Evolutionary conservation across 2,329 filamentous ascomycete species (phyloP).

Genomic region (Fusarium floridanum): DNA sequence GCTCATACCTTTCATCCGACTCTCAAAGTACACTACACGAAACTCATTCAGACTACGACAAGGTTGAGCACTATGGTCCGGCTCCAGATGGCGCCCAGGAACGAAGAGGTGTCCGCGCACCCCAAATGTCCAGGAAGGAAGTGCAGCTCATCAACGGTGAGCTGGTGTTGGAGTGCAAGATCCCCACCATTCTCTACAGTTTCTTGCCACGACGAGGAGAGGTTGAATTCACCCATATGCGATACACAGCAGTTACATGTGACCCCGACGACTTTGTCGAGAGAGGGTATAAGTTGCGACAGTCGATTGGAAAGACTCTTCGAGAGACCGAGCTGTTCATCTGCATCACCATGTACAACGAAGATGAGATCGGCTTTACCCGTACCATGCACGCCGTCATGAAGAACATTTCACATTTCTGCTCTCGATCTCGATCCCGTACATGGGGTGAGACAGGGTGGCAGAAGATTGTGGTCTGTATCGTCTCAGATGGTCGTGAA

Average conservation of each 20-base stretch:
- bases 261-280: slow-evolving; percentile 94
- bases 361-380: slow-evolving; percentile 96
- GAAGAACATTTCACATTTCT: slow-evolving; percentile 98
- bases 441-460: slow-evolving; percentile 98
- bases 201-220: slow-evolving; percentile 94
- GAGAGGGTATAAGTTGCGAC: slow-evolving; percentile 90
- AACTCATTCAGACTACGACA: slow-evolving; percentile 57
- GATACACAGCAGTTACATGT: slow-evolving; percentile 98
- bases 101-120: slow-evolving; percentile 85
- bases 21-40: slow-evolving; percentile 70
- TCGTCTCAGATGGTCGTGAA: slow-evolving; percentile 93
- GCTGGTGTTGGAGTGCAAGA: slow-evolving; percentile 98
- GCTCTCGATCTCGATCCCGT: slow-evolving; percentile 88
- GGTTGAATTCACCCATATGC: slow-evolving; percentile 98
- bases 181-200: slow-evolving; percentile 97
- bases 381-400: slow-evolving; percentile 99
- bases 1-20: slow-evolving; percentile 66
- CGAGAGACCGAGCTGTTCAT: slow-evolving; percentile 97
- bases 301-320: slow-evolving; percentile 85
- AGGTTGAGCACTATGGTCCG: slow-evolving; percentile 86
- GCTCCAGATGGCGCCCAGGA: slow-evolving; percentile 90
- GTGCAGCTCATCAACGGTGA: slow-evolving; percentile 98
- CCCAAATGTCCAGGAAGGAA: slow-evolving; percentile 92
- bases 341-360: slow-evolving; percentile 99
- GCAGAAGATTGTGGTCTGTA: slow-evolving; percentile 99